Evolutionary conservation across 2,329 filamentous ascomycete species (phyloP), one percentile per base, ranked within the genome.

Genomic region (Penicillium janthinellum): DNA sequence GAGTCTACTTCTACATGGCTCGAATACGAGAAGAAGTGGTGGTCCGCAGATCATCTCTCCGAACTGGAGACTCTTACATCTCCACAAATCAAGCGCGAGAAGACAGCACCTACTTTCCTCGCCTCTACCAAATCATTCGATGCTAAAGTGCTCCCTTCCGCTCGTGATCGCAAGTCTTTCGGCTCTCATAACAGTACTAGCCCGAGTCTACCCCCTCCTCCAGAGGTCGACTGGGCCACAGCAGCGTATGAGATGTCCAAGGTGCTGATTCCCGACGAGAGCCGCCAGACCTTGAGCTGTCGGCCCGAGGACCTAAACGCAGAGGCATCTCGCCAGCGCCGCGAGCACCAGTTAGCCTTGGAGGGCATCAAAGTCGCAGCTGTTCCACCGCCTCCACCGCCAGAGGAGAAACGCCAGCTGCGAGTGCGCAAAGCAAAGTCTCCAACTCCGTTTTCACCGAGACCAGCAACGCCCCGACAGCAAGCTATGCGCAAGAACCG

Each of bases 91-190:
- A 88, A 86, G 68, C 75, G 82, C 22, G 59, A 82, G 14, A 84
- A 84, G 22, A 74, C 82, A 34, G 72, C 80, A 8, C 88, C 90
- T 1, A 93, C 90, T 1, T 97, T 93, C 75, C 92, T 87, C 2
- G 91, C 92, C 1, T 91, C 93, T 0, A 98, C 94, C 0, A 90
- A 94, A 62, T 90, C 94, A 0, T 98, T 92, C 44, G 87, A 88
- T 1, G 91, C 92, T 25, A 96, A 91, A 75, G 88, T 91, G 11
- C 83, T 90, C 0, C 85, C 90, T 48, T 84, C 88, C 1, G 79
- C 87, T 8, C 89, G 86, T 62, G 80, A 90, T 63, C 72, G 74
- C 14, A 74, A 65, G 54, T 72, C 69, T 5, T 67, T 66, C 11
- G 67, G 69, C 17, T 72, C 67, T n/a, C 63, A 68, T 84, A 86